Evolutionary conservation across 75 land plant genomes (phyloP).

Genomic region (Ceratopteris richardii): DNA sequence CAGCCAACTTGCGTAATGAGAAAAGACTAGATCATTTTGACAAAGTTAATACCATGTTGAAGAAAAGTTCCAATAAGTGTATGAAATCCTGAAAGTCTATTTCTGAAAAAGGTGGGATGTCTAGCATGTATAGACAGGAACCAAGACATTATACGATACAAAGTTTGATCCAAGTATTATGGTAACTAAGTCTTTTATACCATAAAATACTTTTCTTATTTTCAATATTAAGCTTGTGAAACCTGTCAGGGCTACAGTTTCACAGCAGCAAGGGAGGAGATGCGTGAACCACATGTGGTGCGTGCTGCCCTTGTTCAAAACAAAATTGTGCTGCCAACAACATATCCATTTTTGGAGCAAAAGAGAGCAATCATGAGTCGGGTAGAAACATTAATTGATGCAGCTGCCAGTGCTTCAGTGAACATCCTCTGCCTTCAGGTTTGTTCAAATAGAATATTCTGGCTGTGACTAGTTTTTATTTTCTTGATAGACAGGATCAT

Average conservation of each 20-base stretch:
- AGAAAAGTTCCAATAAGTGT: no score
- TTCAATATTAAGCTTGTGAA: neutral
- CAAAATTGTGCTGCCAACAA: slow-evolving; percentile 76
- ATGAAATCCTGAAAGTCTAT: no score
- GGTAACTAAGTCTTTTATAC: no score
- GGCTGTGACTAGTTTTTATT: neutral
- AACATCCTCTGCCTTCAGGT: slow-evolving; percentile 94
- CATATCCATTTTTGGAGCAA: slow-evolving; percentile 61
- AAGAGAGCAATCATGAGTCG: slow-evolving; percentile 67
- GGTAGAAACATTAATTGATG: slow-evolving; percentile 57
- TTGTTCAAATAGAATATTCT: neutral
- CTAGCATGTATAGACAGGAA: no score
- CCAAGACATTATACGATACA: no score
- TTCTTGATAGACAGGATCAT: no score
- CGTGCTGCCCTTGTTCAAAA: slow-evolving; percentile 90
- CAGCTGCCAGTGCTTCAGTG: slow-evolving; percentile 83
- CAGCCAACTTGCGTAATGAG: no score
- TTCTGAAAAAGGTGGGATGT: no score
- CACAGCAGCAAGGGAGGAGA: slow-evolving; percentile 59
- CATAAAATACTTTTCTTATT: no score
- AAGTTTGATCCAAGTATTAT: no score
- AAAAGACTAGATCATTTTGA: no score
- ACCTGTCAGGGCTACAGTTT: slow-evolving; percentile 59
- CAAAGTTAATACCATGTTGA: no score
- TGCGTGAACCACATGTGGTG: slow-evolving; percentile 67